These are phyloP conservation scores for Chrysosporium queenslandicum DNA, from an alignment of 2,329 filamentous ascomycete genomes.

Conservation along the genomic window DNA sequence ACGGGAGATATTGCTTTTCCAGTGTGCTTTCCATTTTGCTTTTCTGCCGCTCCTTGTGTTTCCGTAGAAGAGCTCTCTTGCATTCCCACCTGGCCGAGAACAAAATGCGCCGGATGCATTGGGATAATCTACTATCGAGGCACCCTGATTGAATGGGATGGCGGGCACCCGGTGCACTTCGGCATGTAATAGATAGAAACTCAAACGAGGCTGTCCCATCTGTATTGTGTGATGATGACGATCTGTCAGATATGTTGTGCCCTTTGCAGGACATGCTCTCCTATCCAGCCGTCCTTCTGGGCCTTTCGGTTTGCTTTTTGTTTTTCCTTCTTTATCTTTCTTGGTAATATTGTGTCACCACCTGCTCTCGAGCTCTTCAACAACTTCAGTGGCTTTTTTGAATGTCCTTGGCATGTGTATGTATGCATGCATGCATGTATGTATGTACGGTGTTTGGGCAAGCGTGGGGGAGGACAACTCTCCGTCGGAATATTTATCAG, in stretches of 20 bases:
- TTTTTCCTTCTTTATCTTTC: background rate
- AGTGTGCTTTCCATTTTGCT: background rate
- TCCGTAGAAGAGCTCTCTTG: no score
- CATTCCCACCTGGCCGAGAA: no score
- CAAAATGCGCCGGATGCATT: no score
- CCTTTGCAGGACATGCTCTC: no score
- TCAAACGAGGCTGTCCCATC: background rate
- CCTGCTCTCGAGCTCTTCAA: background rate
- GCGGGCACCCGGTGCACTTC: no score
- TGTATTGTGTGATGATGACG: background rate
- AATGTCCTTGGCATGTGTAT: background rate
- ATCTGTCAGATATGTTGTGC: background rate
- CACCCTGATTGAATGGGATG: no score
- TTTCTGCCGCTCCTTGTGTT: no score
- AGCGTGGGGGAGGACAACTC: slow-evolving; percentile 1
- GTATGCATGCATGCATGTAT: no score
- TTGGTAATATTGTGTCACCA: slow-evolving; percentile 2
- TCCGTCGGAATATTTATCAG: background rate
- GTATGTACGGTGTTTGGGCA: background rate
- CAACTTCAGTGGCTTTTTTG: background rate
- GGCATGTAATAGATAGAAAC: no score
- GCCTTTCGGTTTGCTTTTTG: background rate
- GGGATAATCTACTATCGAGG: no score
- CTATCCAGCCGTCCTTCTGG: no score
- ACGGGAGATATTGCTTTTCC: no score